These are phyloP conservation scores for Akanthomyces uredinophilus DNA, from an alignment of 2,329 filamentous ascomycete genomes.

Conservation along the genomic window DNA sequence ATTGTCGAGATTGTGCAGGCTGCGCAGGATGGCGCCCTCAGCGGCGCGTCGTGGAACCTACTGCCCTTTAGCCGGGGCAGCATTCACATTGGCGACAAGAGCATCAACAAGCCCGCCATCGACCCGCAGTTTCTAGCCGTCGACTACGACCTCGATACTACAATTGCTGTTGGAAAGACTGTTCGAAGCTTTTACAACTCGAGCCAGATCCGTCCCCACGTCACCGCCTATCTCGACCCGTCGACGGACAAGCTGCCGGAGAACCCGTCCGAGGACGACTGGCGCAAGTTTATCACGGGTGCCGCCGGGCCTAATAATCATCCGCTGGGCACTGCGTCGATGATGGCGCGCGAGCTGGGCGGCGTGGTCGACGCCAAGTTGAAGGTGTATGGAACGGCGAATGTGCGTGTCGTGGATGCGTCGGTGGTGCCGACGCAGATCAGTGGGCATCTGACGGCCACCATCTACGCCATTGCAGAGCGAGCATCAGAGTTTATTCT, in stretches of 20 bases:
- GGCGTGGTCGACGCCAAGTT: conserved; percentile 11
- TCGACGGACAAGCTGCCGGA: conserved; percentile 21
- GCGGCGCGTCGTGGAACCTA: conserved; percentile 34
- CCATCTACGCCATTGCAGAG: conserved; percentile 13
- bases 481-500: conserved; percentile 13
- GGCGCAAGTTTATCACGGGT: conserved; percentile 20
- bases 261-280: conserved; percentile 27
- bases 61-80: conserved; percentile 37
- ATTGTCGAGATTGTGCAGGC: conserved; percentile 43
- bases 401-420: conserved; percentile 16
- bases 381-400: conserved; percentile 12
- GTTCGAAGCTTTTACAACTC: conserved; percentile 29
- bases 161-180: conserved; percentile 26
- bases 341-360: conserved; percentile 12
- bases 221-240: conserved; percentile 20
- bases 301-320: conserved; percentile 13
- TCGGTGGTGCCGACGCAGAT: conserved; percentile 15
- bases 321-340: conserved; percentile 1
- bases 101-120: conserved; percentile 30
- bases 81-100: conserved; percentile 34
- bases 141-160: conserved; percentile 31
- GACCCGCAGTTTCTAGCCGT: conserved; percentile 32
- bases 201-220: conserved; percentile 21
- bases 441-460: conserved; percentile 15
- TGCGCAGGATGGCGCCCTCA: conserved; percentile 24